Conservation (phyloP, 2,329 filamentous ascomycete genomes). For the Alternaria sp. region DNA sequence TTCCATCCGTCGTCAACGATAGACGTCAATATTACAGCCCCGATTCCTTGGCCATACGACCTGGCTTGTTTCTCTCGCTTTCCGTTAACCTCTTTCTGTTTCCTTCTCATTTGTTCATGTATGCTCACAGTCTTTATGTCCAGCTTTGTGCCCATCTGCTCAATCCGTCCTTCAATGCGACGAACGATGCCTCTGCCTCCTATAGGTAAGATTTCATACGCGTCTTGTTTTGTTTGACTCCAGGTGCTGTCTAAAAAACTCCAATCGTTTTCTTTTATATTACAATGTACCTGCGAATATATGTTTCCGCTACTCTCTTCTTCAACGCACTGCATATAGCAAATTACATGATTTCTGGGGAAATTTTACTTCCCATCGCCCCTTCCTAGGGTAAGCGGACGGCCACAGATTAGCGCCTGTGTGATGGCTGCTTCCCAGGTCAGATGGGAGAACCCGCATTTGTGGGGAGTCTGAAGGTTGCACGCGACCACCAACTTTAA, state of each 20-base stretch:
- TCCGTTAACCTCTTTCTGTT: not conserved
- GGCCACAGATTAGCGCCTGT: not conserved
- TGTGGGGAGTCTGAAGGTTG: not conserved
- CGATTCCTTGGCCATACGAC: not conserved
- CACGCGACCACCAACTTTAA: constrained; percentile 3
- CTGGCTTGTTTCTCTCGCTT: not conserved
- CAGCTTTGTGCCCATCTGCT: too few relatives aligned
- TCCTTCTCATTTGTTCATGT: not conserved
- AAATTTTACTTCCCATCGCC: not conserved
- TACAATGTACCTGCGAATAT: too few relatives aligned
- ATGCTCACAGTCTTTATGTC: not conserved
- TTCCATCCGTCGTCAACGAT: not conserved
- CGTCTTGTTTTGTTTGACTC: too few relatives aligned
- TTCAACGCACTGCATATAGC: too few relatives aligned
- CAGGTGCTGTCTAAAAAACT: too few relatives aligned
- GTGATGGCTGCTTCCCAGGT: not conserved
- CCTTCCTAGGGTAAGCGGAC: not conserved
- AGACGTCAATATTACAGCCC: not conserved
- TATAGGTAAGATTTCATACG: too few relatives aligned
- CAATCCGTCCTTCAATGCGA: too few relatives aligned
- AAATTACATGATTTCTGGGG: not conserved
- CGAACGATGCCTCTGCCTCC: too few relatives aligned
- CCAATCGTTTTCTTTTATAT: too few relatives aligned
- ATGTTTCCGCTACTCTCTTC: too few relatives aligned
- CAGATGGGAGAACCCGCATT: not conserved